These are phyloP conservation scores for Rhynchospora pubera DNA, from an alignment of 176 grass and related monocot genomes.

Conservation along the genomic window DNA sequence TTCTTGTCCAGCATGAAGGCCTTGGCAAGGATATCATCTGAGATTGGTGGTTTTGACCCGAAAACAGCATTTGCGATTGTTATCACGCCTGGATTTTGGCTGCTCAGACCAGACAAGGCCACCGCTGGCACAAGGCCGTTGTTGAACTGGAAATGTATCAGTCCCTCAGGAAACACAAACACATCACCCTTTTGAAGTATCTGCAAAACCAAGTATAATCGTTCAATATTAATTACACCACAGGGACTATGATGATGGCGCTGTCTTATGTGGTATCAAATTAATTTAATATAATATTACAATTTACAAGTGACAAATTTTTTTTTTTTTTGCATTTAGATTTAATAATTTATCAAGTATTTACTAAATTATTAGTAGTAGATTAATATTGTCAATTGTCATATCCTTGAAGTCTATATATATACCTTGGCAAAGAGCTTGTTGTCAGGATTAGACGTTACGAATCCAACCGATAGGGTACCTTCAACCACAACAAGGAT, in stretches of 20 bases:
- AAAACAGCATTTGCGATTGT: slow-evolving; percentile 65
- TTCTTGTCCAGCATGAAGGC: slow-evolving; percentile 63
- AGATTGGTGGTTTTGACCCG: slow-evolving; percentile 46
- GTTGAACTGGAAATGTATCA: slow-evolving; percentile 86
- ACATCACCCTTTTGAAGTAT: slow-evolving; percentile 39
- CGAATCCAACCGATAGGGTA: slow-evolving; percentile 48
- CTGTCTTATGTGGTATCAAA: background rate
- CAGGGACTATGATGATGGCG: background rate
- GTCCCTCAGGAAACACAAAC: slow-evolving; percentile 49
- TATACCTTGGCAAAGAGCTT: slow-evolving; percentile 34
- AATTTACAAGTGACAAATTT: background rate
- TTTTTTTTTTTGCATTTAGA: background rate
- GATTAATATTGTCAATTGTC: background rate
- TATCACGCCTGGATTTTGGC: slow-evolving; percentile 62
- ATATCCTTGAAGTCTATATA: background rate
- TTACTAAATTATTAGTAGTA: background rate
- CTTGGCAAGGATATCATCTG: slow-evolving; percentile 47
- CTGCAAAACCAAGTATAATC: background rate
- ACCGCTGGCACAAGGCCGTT: slow-evolving; percentile 21
- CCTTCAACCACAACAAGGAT: slow-evolving; percentile 46
- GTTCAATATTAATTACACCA: background rate
- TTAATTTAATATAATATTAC: background rate
- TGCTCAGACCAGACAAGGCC: slow-evolving; percentile 51
- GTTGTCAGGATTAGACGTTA: slow-evolving; percentile 62
- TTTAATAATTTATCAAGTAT: background rate